These are phyloP conservation scores for Leucogyrophana mollusca DNA, from an alignment of 768 basidiomycete species.

Conservation along the genomic window DNA sequence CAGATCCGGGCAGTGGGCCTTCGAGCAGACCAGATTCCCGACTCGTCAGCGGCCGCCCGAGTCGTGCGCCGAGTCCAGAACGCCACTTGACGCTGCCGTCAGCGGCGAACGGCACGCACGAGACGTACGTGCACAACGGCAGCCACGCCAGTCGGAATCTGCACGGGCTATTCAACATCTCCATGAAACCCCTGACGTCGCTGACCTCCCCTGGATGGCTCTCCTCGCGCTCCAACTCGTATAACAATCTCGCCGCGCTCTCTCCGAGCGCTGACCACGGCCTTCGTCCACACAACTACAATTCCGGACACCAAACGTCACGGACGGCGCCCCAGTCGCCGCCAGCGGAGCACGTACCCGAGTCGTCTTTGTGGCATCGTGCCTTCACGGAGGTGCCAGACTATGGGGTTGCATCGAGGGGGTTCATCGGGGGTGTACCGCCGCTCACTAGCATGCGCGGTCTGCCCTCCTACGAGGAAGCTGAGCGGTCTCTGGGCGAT, in stretches of 20 bases:
- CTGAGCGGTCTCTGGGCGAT: conserved; percentile 20
- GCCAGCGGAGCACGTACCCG: conserved; percentile 21
- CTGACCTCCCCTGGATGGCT: conserved; percentile 44
- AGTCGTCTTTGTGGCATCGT: conserved; percentile 48
- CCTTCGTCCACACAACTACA: conserved; percentile 1
- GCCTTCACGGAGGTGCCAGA: conserved; percentile 81
- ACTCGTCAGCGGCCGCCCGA: conserved; percentile 33
- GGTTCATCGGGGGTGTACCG: conserved; percentile 90
- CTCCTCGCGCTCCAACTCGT: conserved; percentile 34
- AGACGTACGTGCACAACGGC: conserved; percentile 52
- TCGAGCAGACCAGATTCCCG: conserved; percentile 24
- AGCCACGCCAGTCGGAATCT: conserved; percentile 49
- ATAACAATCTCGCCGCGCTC: conserved; percentile 25
- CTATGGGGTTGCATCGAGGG: conserved; percentile 80
- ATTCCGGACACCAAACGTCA: background rate
- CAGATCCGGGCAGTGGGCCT: conserved; percentile 25
- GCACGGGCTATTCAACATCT: conserved; percentile 51
- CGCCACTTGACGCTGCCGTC: conserved; percentile 21
- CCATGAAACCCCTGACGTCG: conserved; percentile 60
- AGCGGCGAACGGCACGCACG: conserved; percentile 26
- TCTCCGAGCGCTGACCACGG: conserved; percentile 20
- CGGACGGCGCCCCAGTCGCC: conserved; percentile 9
- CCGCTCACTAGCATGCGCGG: conserved; percentile 75
- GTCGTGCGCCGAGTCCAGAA: conserved; percentile 62
- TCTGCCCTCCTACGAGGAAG: conserved; percentile 87